phyloP scores from a whole-genome alignment of 2,329 filamentous ascomycete genomes.

The Microdochium paspali region DNA sequence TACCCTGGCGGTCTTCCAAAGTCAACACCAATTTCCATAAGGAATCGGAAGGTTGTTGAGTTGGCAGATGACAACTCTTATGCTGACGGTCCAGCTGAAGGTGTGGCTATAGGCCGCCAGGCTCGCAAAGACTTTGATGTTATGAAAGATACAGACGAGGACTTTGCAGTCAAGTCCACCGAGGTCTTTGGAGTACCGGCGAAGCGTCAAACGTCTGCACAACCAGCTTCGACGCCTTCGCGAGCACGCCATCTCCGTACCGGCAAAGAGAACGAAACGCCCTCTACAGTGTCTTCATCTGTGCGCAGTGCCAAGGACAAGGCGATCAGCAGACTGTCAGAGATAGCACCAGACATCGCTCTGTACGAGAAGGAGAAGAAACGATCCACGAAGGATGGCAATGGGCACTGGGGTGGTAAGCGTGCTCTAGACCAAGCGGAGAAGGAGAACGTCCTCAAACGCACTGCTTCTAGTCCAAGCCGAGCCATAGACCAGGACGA shows the following conservation, averaged over 20 bases:
- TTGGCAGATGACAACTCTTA: constrained; percentile 41
- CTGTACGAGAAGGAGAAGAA: constrained; percentile 93
- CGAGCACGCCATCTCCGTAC: constrained; percentile 38
- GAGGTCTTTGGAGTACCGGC: constrained; percentile 21
- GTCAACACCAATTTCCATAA: constrained; percentile 30
- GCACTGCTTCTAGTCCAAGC: constrained; percentile 27
- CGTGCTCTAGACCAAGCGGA: constrained; percentile 51
- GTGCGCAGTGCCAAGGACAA: constrained; percentile 83
- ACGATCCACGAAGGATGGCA: constrained; percentile 42
- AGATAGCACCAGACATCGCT: constrained; percentile 73
- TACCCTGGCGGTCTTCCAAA: constrained; percentile 50
- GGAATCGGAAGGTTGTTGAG: constrained; percentile 40
- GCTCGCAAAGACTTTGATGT: constrained; percentile 30
- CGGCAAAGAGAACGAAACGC: constrained; percentile 79
- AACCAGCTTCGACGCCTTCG: constrained; percentile 27
- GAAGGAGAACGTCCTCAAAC: constrained; percentile 28
- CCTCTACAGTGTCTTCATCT: constrained; percentile 54
- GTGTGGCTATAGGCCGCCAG: constrained; percentile 32
- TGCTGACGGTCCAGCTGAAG: constrained; percentile 34
- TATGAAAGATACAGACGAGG: constrained; percentile 31
- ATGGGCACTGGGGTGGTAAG: constrained; percentile 51
- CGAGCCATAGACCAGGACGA: constrained; percentile 24
- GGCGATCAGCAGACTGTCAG: constrained; percentile 68
- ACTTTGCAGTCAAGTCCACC: constrained; percentile 20
- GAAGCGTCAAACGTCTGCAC: constrained; percentile 12